These are phyloP conservation scores for Ziziphus jujuba DNA, from an alignment of 306 rosid species.

Conservation along the genomic window DNA sequence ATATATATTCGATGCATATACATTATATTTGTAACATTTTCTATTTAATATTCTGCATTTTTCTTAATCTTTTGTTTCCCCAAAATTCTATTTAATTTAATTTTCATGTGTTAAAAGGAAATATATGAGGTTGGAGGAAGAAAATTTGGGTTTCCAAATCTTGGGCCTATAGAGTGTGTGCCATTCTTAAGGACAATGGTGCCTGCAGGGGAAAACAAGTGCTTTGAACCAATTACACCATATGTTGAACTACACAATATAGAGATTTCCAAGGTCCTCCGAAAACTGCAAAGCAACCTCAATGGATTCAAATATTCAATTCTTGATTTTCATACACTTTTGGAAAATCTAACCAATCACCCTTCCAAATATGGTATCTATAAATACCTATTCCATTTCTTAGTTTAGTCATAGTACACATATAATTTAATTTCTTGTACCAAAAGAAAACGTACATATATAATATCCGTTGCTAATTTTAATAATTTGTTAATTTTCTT, in stretches of 20 bases:
- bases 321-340: background rate
- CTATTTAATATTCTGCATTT: background rate
- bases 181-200: background rate
- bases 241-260: slow-evolving; percentile 10
- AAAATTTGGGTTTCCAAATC: slow-evolving; percentile 35
- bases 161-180: slow-evolving; percentile 18
- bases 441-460: background rate
- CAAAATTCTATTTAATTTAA: background rate
- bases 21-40: no score
- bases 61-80: no score
- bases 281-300: slow-evolving; percentile 7
- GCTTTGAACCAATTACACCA: background rate
- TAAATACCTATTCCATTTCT: no score
- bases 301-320: slow-evolving; percentile 28
- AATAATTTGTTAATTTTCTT: background rate
- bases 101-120: slow-evolving; percentile 20
- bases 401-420: no score
- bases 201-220: background rate
- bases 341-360: slow-evolving; percentile 17
- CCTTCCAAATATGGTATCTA: slow-evolving; percentile 29
- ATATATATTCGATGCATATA: background rate
- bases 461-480: background rate
- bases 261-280: slow-evolving; percentile 9
- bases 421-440: background rate
- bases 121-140: slow-evolving; percentile 42